phyloP scores from a whole-genome alignment of 352 stramenopile species.

The Globisporangium alternatum region DNA sequence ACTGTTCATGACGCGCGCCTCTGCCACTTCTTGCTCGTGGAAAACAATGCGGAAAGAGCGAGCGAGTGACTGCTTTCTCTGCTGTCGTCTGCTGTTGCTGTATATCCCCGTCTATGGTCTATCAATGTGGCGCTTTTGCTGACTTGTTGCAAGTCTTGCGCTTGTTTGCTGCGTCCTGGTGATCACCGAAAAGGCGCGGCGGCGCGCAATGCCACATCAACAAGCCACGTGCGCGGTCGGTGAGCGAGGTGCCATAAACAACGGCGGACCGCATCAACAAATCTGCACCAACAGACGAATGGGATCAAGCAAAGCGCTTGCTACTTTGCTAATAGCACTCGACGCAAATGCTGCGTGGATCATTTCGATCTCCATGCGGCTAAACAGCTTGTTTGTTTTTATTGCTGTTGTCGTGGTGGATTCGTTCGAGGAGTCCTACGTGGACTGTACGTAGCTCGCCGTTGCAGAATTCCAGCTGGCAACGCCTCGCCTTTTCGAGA shows the following conservation, averaged over 20 bases:
- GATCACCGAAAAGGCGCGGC: constrained; percentile 12
- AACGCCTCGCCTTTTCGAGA: not conserved
- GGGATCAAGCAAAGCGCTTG: not conserved
- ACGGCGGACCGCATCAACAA: not conserved
- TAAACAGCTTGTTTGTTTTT: constrained; percentile 2
- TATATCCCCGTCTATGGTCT: not conserved
- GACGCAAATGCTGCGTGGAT: too few species aligned
- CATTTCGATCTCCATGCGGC: not conserved
- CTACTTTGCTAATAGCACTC: too few species aligned
- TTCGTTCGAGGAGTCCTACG: not conserved
- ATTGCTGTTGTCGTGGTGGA: not conserved
- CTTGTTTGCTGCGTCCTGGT: not conserved
- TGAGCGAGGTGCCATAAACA: not conserved
- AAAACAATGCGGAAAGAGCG: constrained; percentile 6
- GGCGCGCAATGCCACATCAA: not conserved
- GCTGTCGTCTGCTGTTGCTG: constrained; percentile 1
- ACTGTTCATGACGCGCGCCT: not conserved
- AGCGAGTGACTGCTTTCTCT: constrained; percentile 6
- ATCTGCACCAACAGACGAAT: not conserved
- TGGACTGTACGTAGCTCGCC: not conserved
- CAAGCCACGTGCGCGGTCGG: not conserved
- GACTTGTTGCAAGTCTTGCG: not conserved
- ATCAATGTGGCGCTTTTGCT: not conserved
- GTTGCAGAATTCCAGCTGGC: constrained; percentile 1
- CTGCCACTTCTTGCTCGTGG: too few species aligned